A percentile compares a stretch with the other conserved stretches of the same genome.
These are phyloP conservation scores for Rhizopogon hawkerae DNA, from an alignment of 1,284 basidiomycete genomes.

Conservation along the genomic window DNA sequence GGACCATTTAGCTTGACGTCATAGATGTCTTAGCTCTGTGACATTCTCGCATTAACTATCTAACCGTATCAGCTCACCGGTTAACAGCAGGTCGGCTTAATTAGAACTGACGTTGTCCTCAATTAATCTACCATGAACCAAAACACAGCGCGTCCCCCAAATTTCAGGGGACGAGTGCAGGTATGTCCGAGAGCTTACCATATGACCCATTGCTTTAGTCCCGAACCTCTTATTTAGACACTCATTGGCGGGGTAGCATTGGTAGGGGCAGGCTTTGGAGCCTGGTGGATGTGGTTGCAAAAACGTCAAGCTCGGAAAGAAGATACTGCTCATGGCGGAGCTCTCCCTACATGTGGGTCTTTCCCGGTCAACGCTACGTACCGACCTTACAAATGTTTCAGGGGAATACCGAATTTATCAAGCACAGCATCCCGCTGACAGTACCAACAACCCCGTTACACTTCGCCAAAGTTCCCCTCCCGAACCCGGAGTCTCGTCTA, in stretches of 20 bases:
- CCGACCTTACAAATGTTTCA: conserved; percentile 1
- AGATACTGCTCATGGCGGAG: conserved; percentile 2
- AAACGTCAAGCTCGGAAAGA: conserved; percentile 14
- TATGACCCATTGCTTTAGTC: background rate
- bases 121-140: too few relatives aligned
- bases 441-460: conserved; percentile 12
- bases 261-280: conserved; percentile 12
- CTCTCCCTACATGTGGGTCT: conserved; percentile 14
- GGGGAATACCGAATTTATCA: conserved; percentile 21
- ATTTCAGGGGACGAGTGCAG: too few relatives aligned
- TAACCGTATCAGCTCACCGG: too few relatives aligned
- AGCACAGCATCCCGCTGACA: conserved; percentile 14
- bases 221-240: conserved; percentile 10
- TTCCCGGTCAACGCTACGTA: background rate
- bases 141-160: too few relatives aligned
- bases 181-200: background rate
- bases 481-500: background rate
- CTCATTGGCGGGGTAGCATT: conserved; percentile 17
- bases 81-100: too few relatives aligned
- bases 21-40: too few relatives aligned
- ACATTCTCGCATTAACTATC: too few relatives aligned
- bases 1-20: too few relatives aligned
- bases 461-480: background rate
- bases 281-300: conserved; percentile 16
- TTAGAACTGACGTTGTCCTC: too few relatives aligned